Evolutionary conservation across 441 rosid genomes (phyloP).

Genomic region (Kokia cookei): DNA sequence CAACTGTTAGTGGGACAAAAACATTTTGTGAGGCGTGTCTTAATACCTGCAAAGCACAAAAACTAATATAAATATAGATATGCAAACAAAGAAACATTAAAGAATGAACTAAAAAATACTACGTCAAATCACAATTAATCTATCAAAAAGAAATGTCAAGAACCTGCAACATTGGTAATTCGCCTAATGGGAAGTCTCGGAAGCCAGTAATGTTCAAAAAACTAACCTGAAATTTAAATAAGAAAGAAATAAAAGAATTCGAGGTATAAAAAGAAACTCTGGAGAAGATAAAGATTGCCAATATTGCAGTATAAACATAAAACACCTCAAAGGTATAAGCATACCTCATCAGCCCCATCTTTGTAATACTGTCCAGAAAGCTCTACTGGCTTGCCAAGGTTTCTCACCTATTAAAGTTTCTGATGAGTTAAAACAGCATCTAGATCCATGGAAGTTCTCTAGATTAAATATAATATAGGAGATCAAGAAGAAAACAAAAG

Average conservation of each 20-base stretch:
- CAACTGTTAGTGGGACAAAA: constrained; percentile 93
- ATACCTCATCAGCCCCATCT: constrained; percentile 96
- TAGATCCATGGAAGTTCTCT: neutral
- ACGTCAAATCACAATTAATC: neutral
- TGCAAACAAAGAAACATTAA: neutral
- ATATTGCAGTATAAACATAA: constrained; percentile 13
- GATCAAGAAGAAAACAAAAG: no score
- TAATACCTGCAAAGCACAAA: constrained; percentile 51
- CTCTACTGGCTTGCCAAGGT: constrained; percentile 97
- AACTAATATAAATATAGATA: constrained; percentile 7
- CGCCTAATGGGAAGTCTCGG: constrained; percentile 92
- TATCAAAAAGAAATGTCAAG: constrained; percentile 6
- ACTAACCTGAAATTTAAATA: constrained; percentile 57
- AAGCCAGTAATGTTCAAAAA: constrained; percentile 91
- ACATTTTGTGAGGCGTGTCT: constrained; percentile 85
- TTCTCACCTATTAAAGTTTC: constrained; percentile 60
- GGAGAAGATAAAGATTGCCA: neutral
- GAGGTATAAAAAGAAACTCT: neutral
- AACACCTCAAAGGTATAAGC: constrained; percentile 11
- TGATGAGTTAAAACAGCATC: neutral
- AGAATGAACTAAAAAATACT: neutral
- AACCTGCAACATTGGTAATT: constrained; percentile 97
- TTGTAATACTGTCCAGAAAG: constrained; percentile 82
- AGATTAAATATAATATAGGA: neutral
- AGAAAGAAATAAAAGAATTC: constrained; percentile 12